Evolutionary conservation across 2,329 filamentous ascomycete genomes (phyloP).

Genomic region (Alternaria rosae): DNA sequence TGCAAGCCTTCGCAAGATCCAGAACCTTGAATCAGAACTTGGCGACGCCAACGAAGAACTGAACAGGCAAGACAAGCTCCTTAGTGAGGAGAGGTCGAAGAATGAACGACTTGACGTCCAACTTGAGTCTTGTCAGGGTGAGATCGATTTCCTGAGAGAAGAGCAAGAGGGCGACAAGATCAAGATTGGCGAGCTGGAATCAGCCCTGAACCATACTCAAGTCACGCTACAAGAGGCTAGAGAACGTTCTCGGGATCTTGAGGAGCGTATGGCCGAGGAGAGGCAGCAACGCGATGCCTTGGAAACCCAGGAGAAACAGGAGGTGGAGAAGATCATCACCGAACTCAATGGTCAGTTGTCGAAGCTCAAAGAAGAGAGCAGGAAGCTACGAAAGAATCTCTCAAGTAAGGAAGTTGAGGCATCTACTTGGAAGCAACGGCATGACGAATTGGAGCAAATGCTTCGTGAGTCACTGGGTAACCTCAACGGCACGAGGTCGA

Average conservation of each 20-base stretch:
- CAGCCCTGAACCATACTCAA: slow-evolving; percentile 79
- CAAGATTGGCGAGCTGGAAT: slow-evolving; percentile 92
- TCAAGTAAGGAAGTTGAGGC: slow-evolving; percentile 87
- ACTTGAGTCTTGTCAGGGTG: slow-evolving; percentile 88
- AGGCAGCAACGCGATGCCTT: slow-evolving; percentile 86
- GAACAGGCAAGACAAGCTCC: slow-evolving; percentile 81
- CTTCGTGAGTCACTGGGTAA: slow-evolving; percentile 87
- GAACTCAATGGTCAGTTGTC: slow-evolving; percentile 88
- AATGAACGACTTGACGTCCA: slow-evolving; percentile 87
- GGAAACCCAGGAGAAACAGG: slow-evolving; percentile 88
- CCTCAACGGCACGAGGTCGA: slow-evolving; percentile 83
- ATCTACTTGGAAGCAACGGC: slow-evolving; percentile 86
- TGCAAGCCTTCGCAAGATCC: slow-evolving; percentile 77
- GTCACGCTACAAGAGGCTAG: slow-evolving; percentile 83
- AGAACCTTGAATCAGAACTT: slow-evolving; percentile 83
- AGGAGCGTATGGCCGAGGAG: slow-evolving; percentile 77
- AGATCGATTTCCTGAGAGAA: slow-evolving; percentile 93
- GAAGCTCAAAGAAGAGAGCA: slow-evolving; percentile 82
- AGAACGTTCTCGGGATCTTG: slow-evolving; percentile 65
- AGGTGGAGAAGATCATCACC: slow-evolving; percentile 91
- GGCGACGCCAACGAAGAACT: slow-evolving; percentile 85
- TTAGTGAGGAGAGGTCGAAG: slow-evolving; percentile 86
- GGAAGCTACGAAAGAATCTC: slow-evolving; percentile 81
- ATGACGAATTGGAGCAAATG: slow-evolving; percentile 89
- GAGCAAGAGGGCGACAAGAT: slow-evolving; percentile 99